Evolutionary conservation across 1,284 basidiomycete genomes (phyloP), one percentile per base, ranked within the genome.

Genomic region (Pterulicium gracile): DNA sequence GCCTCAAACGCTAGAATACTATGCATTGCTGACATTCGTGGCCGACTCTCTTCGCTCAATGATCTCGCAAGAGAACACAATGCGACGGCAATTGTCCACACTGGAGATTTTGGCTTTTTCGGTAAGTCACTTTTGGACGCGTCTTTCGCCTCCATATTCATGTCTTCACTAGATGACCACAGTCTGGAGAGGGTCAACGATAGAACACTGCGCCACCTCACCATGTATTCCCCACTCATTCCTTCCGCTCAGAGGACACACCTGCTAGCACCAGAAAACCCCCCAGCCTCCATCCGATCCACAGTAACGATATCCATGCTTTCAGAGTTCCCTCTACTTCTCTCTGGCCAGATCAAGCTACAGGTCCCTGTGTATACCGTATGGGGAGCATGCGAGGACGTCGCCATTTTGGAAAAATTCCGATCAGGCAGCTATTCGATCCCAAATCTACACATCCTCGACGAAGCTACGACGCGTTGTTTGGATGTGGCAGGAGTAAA

Each of bases 61-160:
- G 79, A 89, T 60, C 81, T 97, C 49, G 94, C 94, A 24, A 72
- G 83, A 45, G 91, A 96, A 57, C 80, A 79, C 48, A 83, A 86
- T 58, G 92, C 91, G n/a, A 79, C 85, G 50, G 95, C 93, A 17
- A 87, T 98, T 63, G 90, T 99, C 52, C 95, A 98, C 64, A 97
- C 94, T 0, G 96, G 96, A 48, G 96, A 99, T 71, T 98, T 98
- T 81, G 96, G 96, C 49, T 97, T 98, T 67, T 96, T 96, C 65
- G 86, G 86, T 86, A 51, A 50, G 77, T 65, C 19, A 46, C 49
- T 42, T 34, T 20, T 34, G n/a, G 24, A 49, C 22, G 49, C 19
- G 23, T 43, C 40, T 45, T 34, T 15, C 49, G 44, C 47, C 51
- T 49, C 57, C 52, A 52, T 51, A 53, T 55, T 44, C 44, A 47